Evolutionary conservation across 148 eudicot species (phyloP).

Genomic region (Rhododendron williamsianum): DNA sequence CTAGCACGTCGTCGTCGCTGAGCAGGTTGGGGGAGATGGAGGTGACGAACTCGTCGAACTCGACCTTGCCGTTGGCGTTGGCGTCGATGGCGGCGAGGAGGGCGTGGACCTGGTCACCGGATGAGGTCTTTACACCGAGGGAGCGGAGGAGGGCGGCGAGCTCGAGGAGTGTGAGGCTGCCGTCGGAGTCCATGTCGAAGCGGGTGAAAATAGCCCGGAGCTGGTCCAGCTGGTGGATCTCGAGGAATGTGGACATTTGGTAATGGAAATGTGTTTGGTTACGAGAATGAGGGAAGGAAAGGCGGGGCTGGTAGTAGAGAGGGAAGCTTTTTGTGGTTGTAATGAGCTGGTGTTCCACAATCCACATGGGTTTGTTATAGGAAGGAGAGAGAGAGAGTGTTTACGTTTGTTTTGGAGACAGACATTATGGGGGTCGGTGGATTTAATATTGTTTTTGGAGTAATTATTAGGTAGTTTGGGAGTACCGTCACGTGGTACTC

Average conservation of each 20-base stretch:
- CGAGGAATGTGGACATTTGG: neutral
- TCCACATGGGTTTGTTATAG: neutral
- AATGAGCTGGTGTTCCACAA: neutral
- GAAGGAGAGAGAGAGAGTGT: neutral
- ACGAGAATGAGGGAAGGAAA: neutral
- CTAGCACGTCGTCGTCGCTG: constrained; percentile 12
- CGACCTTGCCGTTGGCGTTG: constrained; percentile 37
- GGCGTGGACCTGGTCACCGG: constrained; percentile 33
- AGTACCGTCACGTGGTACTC: too few relatives aligned
- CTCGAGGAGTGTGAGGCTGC: constrained; percentile 42
- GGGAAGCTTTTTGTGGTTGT: neutral
- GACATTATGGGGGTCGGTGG: neutral
- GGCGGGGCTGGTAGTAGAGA: neutral
- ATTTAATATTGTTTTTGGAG: neutral
- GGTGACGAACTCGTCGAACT: constrained; percentile 33
- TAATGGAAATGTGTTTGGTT: too few relatives aligned
- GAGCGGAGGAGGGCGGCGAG: constrained; percentile 46
- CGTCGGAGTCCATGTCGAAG: constrained; percentile 54
- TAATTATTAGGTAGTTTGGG: too few relatives aligned
- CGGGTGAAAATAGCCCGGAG: constrained; percentile 33
- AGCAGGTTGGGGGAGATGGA: constrained; percentile 30
- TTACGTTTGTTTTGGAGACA: neutral
- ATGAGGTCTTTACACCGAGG: constrained; percentile 34
- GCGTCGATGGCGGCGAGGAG: constrained; percentile 30
- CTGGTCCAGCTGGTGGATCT: constrained; percentile 24